These are phyloP conservation scores for Irineochytrium annulatum DNA, from an alignment of 192 early-diverging fungal genomes.

Conservation along the genomic window DNA sequence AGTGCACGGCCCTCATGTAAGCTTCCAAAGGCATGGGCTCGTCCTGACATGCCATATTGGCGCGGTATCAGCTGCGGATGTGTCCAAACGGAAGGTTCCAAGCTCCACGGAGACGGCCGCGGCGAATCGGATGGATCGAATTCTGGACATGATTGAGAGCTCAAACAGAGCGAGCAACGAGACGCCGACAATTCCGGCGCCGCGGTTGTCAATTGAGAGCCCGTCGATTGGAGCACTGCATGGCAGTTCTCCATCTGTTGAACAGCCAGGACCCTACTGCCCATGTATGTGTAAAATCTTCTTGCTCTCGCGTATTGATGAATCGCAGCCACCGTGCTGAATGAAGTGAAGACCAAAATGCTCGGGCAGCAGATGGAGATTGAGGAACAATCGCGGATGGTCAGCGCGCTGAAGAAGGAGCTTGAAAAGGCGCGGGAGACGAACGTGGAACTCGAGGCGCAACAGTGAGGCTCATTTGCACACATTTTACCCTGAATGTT, in stretches of 20 bases:
- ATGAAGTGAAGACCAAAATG: slow-evolving; percentile 55
- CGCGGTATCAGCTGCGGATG: too few species aligned
- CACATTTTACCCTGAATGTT: not conserved
- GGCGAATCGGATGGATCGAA: too few species aligned
- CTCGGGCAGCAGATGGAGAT: slow-evolving; percentile 51
- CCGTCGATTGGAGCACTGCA: too few species aligned
- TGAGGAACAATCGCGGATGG: slow-evolving; percentile 39
- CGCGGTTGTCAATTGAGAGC: too few species aligned
- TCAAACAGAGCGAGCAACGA: too few species aligned
- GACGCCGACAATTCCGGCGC: too few species aligned
- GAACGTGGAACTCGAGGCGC: slow-evolving; percentile 27
- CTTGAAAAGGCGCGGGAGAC: slow-evolving; percentile 35
- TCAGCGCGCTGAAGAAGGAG: slow-evolving; percentile 42
- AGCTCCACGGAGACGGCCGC: too few species aligned
- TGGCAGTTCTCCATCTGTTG: not conserved
- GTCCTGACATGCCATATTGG: too few species aligned
- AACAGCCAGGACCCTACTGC: not conserved
- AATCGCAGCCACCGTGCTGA: slow-evolving; percentile 41
- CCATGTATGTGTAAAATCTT: not conserved
- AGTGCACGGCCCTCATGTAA: too few species aligned
- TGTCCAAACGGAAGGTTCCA: too few species aligned
- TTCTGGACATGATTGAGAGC: too few species aligned
- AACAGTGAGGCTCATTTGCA: slow-evolving; percentile 24
- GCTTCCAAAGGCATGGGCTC: too few species aligned
- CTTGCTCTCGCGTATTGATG: not conserved